Evolutionary conservation across 2,329 filamentous ascomycete species (phyloP), one percentile per base, ranked within the genome.

Genomic region (Colletotrichum sp.): DNA sequence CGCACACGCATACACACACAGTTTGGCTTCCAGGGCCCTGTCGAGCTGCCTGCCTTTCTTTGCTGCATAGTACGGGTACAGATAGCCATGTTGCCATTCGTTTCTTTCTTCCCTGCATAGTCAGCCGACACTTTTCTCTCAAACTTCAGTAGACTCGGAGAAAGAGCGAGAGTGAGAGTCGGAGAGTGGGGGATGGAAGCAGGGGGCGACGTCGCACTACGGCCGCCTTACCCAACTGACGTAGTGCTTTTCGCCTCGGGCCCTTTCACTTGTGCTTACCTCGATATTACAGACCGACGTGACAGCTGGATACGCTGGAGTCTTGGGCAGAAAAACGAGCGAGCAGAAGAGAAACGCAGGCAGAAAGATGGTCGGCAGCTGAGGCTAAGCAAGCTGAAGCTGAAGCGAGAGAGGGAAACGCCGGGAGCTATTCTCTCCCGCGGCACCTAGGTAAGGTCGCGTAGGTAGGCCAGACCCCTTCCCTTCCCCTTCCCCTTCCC

Each of bases 171-270:
- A 68, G 52, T 52, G 36, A 73, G 63, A 73, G 57, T 72, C 55
- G 55, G 73, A 68, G 73, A 73, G 73, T 73, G 73, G 70, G 73
- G 73, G 64, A 73, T 52, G 32, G 15, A 8, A 8, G 66, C 55
- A 61, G 63, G 73, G 73, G 73, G 25, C 52, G n/a, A 74, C 59
- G 72, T 44, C 63, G 44, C 73, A 27, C 63, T 63, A 64, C 61
- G 55, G 34, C 61, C 68, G 70, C 68, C 52, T 71, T 74, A 22
- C 39, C 57, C 30, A 59, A 68, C 61, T 68, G 73, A 75, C 73
- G 73, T 75, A 75, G 73, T 60, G 59, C 15, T 59, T 32, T 63
- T 32, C 44, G 44, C 44, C 44, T 61, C 19, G 57, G 57, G 57
- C 12, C 55, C 27, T 59, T 19, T 19, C 22, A 25, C 55, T 59